Evolutionary conservation across 2,329 filamentous ascomycete genomes (phyloP), one percentile per base, ranked within the genome.

Genomic region (Botrytis fabae): DNA sequence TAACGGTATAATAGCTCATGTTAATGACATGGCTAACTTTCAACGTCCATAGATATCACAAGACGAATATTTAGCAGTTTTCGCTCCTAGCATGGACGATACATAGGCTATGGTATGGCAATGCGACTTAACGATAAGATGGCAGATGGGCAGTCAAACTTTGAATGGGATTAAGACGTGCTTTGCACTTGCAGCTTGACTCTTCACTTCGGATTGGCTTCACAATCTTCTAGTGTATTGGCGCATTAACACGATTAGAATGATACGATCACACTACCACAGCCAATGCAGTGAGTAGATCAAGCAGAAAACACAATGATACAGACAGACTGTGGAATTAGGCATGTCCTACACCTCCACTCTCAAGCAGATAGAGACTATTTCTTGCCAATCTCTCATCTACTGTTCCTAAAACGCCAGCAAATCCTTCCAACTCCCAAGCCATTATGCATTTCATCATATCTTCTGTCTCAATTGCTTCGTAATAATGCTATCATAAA

Each of bases 331-430:
- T 69, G 18, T 28, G 10, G 28, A 40, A 32, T 38, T 7, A 42
- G 38, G 12, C 18, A 42, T 25, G 18, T 28, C 16, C 28, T 69
- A 12, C 12, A 18, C 20, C 18, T 42, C 7, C 38, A 42, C 6
- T 16, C 9, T 22, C 10, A 18, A 51, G 38, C 12, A 18, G n/a
- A 59, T 1, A 18, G 35, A 57, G 28, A 57, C 48, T 69, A 32
- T 57, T 25, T 10, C 51, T 69, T 69, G 38, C 20, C n/a, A 32
- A 1, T 32, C 9, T 57, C 10, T 18, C 35, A 10, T 22, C 20
- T 38, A 42, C 35, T 69, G n/a, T n/a, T 40, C 65, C 38, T 69
- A 69, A 40, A 69, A 57, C 65, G 65, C 65, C 65, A 69, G 48
- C 20, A 57, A 32, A 9, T 32, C 38, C 48, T 40, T 22, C 35